A percentile compares a stretch with the other conserved stretches of the same genome.
Conservation (phyloP, 176 grass and related monocot genomes). For the Eremochloa ophiuroides region DNA sequence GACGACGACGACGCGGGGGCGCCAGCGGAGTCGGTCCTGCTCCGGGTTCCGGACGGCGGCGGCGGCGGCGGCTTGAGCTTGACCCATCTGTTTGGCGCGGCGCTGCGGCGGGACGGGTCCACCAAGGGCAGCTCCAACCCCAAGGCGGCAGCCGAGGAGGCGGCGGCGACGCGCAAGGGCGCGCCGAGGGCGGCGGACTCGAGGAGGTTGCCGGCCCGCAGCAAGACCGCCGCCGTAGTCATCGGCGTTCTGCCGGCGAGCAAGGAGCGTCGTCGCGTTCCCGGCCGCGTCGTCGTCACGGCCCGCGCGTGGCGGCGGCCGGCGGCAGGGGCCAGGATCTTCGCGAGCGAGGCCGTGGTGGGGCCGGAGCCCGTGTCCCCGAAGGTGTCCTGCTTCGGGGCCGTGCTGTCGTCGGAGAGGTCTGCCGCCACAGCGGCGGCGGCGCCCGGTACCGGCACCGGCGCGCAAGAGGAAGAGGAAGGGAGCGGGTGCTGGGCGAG, state of each 20-base stretch:
- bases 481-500: conserved; percentile 21
- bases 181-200: not conserved
- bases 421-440: not conserved
- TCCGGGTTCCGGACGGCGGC: not conserved
- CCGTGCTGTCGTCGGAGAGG: conserved; percentile 8
- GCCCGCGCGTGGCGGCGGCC: conserved; percentile 17
- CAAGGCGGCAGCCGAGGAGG: conserved; percentile 20
- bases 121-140: conserved; percentile 47
- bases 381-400: conserved; percentile 44
- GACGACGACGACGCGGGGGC: not conserved
- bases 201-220: not conserved
- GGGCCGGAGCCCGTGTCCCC: conserved; percentile 34
- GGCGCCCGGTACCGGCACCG: not conserved
- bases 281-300: not conserved
- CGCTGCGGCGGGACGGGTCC: conserved; percentile 28
- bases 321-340: conserved; percentile 23
- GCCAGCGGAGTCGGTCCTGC: not conserved
- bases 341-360: conserved; percentile 37
- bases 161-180: not conserved
- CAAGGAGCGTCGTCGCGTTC: conserved; percentile 9
- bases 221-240: not conserved
- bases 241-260: conserved; percentile 26
- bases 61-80: not conserved
- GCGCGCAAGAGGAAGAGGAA: not conserved
- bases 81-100: not conserved